phyloP scores from a whole-genome alignment of 2,329 filamentous ascomycete genomes.

The Cladosporium sp. region DNA sequence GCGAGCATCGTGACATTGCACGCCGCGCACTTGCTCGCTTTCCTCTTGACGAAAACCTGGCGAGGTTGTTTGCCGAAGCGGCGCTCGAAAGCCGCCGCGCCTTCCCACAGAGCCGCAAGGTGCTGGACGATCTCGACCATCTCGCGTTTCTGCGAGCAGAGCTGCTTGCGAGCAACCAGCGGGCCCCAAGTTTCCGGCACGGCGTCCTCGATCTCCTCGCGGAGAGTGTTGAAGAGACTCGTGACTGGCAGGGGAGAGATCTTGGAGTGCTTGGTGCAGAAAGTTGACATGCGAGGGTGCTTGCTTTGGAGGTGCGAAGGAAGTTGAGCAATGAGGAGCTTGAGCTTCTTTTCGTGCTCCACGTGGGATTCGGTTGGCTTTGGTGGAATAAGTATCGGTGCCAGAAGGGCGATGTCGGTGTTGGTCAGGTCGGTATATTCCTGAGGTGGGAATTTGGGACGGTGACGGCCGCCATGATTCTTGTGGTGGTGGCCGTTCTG shows the following conservation, averaged over 20 bases:
- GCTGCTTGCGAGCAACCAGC: not conserved
- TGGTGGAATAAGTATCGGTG: constrained; percentile 13
- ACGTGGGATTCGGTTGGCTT: not conserved
- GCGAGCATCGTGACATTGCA: constrained; percentile 16
- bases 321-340: constrained; percentile 15
- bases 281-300: constrained; percentile 12
- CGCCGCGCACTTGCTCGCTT: constrained; percentile 18
- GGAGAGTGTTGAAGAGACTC: constrained; percentile 16
- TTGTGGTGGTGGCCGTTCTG: not conserved
- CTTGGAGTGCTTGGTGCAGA: constrained; percentile 20
- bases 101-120: constrained; percentile 17
- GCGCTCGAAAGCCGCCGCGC: constrained; percentile 4
- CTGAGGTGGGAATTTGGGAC: constrained; percentile 13
- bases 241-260: constrained; percentile 17
- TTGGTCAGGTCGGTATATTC: constrained; percentile 18
- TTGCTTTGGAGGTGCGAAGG: constrained; percentile 19
- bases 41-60: not conserved
- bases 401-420: constrained; percentile 17
- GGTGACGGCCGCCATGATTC: not conserved
- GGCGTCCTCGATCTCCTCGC: constrained; percentile 13
- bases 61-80: constrained; percentile 6
- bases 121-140: constrained; percentile 7
- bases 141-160: constrained; percentile 5
- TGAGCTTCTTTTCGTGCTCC: constrained; percentile 12
- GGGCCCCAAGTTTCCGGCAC: constrained; percentile 12